A percentile compares a stretch with the other conserved stretches of the same genome.
Evolutionary conservation across 768 basidiomycete species (phyloP).

Genomic region (Collybiopsis confluens): DNA sequence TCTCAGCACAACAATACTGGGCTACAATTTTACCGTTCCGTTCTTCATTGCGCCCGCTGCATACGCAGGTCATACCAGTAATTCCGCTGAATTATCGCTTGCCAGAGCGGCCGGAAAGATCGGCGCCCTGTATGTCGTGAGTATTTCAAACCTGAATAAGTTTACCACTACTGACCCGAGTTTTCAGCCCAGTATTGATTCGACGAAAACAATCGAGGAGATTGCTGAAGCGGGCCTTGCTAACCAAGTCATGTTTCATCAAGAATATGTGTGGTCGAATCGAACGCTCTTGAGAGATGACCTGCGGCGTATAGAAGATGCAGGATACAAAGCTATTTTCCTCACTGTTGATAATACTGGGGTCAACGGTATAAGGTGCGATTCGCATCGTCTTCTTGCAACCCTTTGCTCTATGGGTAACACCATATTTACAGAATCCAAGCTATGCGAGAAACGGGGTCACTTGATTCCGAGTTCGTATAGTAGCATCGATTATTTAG

Average conservation of each 20-base stretch:
- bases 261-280: constrained; percentile 18
- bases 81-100: constrained; percentile 40
- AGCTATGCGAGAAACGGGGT: constrained; percentile 15
- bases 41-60: constrained; percentile 44
- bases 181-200: constrained; percentile 21
- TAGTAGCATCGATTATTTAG: too few species aligned
- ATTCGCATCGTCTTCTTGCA: background rate
- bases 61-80: constrained; percentile 33
- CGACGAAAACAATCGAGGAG: constrained; percentile 21
- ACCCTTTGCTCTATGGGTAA: too few species aligned
- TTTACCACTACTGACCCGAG: background rate
- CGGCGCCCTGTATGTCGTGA: constrained; percentile 34
- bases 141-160: background rate
- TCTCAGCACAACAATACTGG: constrained; percentile 20
- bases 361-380: constrained; percentile 20
- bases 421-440: constrained; percentile 9
- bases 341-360: constrained; percentile 32
- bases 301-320: constrained; percentile 20
- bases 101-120: constrained; percentile 35
- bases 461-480: constrained; percentile 12
- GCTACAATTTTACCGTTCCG: constrained; percentile 28
- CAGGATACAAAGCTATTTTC: constrained; percentile 27
- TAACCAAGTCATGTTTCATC: constrained; percentile 24
- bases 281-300: constrained; percentile 16
- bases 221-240: constrained; percentile 19